Percentiles rank a stretch among this genome's conserved stretches.
phyloP scores from a whole-genome alignment of 2,329 filamentous ascomycete species.

The Colletotrichum gigasporum region DNA sequence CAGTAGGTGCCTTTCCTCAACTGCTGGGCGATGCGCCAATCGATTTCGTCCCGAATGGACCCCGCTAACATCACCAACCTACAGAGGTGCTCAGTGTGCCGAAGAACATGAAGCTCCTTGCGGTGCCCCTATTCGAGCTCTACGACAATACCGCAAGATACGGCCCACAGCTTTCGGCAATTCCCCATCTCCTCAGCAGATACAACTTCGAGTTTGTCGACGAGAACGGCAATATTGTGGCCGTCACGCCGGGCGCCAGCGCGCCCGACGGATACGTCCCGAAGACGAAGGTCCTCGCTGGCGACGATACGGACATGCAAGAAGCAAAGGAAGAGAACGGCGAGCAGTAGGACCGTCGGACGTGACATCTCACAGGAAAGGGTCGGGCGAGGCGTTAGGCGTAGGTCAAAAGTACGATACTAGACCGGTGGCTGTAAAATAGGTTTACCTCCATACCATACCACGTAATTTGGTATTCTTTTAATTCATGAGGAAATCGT shows the following conservation, averaged over 20 bases:
- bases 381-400: conserved; percentile 33
- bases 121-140: conserved; percentile 95
- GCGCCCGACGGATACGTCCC: conserved; percentile 67
- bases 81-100: conserved; percentile 93
- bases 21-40: conserved; percentile 1
- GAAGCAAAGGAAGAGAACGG: conserved; percentile 55
- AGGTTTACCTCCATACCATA: conserved; percentile 19
- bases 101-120: conserved; percentile 99
- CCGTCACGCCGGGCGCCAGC: conserved; percentile 79
- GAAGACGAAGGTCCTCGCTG: conserved; percentile 72
- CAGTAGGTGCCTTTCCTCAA: conserved; percentile 68
- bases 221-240: conserved; percentile 88
- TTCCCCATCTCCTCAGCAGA: conserved; percentile 90
- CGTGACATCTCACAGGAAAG: conserved; percentile 11
- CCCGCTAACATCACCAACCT: conserved; percentile 32
- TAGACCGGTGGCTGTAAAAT: conserved; percentile 25
- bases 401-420: conserved; percentile 26
- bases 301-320: conserved; percentile 69
- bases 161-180: conserved; percentile 94
- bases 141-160: conserved; percentile 98
- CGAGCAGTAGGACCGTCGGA: conserved; percentile 31
- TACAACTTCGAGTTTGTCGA: conserved; percentile 99
- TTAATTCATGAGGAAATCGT: neutral
- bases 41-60: neutral
- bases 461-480: neutral